Conservation (phyloP, 352 stramenopile species). For the Phytophthora multivora region DNA sequence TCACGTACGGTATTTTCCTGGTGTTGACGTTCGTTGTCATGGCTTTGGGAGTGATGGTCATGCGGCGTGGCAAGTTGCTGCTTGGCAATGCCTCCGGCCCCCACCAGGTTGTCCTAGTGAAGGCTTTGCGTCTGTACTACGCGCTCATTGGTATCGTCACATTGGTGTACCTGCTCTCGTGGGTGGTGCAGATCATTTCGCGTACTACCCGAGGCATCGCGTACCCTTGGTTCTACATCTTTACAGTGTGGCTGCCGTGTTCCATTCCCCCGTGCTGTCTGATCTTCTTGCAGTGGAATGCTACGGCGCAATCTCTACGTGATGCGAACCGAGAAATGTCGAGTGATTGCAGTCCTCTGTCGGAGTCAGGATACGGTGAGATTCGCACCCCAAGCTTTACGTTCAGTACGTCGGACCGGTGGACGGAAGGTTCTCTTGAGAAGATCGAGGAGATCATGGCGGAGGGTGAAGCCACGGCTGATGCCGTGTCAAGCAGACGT, state of each 20-base stretch:
- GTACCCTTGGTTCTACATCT: constrained; percentile 91
- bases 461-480: constrained; percentile 33
- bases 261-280: constrained; percentile 87
- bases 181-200: constrained; percentile 82
- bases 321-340: constrained; percentile 52
- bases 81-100: constrained; percentile 70
- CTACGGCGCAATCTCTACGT: constrained; percentile 80
- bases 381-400: constrained; percentile 81
- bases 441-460: constrained; percentile 53
- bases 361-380: constrained; percentile 69
- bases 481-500: constrained; percentile 24
- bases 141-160: constrained; percentile 87
- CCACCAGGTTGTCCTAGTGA: constrained; percentile 81
- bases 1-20: constrained; percentile 82
- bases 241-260: constrained; percentile 85
- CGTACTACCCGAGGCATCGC: constrained; percentile 60
- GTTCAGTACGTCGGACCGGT: constrained; percentile 72
- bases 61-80: constrained; percentile 79
- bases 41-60: constrained; percentile 85
- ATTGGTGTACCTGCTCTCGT: constrained; percentile 83
- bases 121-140: constrained; percentile 87
- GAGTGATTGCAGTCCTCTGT: constrained; percentile 56
- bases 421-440: constrained; percentile 50
- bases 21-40: constrained; percentile 81
- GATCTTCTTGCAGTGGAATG: constrained; percentile 90